Percentiles rank a stretch among this genome's conserved stretches.
Evolutionary conservation across 2,329 filamentous ascomycete species (phyloP).

Genomic region (Ophiostoma quercus): DNA sequence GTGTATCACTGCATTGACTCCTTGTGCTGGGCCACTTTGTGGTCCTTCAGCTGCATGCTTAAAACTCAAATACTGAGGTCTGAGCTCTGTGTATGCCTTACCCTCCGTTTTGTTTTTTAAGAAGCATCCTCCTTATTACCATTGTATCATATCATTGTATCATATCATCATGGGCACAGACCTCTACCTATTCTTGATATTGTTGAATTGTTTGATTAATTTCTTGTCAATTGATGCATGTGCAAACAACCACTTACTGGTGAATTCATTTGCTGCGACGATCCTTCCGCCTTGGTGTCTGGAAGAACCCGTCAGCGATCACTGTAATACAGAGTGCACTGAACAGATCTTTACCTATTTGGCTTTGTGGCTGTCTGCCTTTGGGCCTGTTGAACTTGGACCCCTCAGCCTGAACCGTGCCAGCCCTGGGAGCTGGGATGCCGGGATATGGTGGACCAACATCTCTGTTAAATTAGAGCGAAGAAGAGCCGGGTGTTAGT

Average conservation of each 20-base stretch:
- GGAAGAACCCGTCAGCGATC: neutral
- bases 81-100: neutral
- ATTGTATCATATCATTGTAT: neutral
- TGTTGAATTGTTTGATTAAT: neutral
- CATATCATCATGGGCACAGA: neutral
- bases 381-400: neutral
- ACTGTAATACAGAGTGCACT: neutral
- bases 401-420: constrained; percentile 12
- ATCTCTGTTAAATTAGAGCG: constrained; percentile 15
- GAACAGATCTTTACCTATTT: neutral
- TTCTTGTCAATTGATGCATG: neutral
- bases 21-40: neutral
- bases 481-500: constrained; percentile 10
- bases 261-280: neutral
- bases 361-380: neutral
- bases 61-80: neutral
- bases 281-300: neutral
- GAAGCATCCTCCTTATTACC: too few species aligned
- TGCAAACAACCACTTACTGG: neutral
- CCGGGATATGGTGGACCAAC: constrained; percentile 5
- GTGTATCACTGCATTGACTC: neutral
- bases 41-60: neutral
- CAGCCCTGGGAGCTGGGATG: constrained; percentile 12
- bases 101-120: neutral
- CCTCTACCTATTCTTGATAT: neutral